phyloP scores from a whole-genome alignment of 257 asterid genomes.

The Petunia secreta region DNA sequence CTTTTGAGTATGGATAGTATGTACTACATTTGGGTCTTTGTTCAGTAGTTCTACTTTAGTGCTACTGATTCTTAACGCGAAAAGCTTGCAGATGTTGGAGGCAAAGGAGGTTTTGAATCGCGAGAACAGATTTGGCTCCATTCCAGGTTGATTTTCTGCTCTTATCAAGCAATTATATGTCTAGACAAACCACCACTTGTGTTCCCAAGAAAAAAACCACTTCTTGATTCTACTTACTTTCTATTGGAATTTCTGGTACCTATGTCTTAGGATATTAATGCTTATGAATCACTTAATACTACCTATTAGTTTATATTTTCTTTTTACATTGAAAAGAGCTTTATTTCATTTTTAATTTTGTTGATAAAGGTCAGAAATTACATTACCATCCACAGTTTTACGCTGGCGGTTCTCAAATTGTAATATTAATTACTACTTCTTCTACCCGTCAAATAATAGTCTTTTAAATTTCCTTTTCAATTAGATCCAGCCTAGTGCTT shows the following conservation, averaged over 20 bases:
- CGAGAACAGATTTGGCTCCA: conserved; percentile 58
- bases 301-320: not conserved
- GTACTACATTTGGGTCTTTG: not conserved
- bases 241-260: not conserved
- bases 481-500: not conserved
- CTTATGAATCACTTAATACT: not conserved
- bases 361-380: not conserved
- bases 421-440: not conserved
- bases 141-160: conserved; percentile 67
- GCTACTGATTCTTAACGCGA: not conserved
- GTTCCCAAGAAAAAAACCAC: not conserved
- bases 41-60: not conserved
- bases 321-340: not conserved
- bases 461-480: not conserved
- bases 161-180: not conserved
- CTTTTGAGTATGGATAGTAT: not conserved
- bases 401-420: not conserved
- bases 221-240: not conserved
- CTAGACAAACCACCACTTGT: not conserved
- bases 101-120: conserved; percentile 40
- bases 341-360: not conserved
- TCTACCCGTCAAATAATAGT: no score
- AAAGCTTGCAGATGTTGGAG: conserved; percentile 63
- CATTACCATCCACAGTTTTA: not conserved
- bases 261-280: not conserved